Conservation (phyloP, 352 stramenopile genomes). For the Globisporangium iwayamae region DNA sequence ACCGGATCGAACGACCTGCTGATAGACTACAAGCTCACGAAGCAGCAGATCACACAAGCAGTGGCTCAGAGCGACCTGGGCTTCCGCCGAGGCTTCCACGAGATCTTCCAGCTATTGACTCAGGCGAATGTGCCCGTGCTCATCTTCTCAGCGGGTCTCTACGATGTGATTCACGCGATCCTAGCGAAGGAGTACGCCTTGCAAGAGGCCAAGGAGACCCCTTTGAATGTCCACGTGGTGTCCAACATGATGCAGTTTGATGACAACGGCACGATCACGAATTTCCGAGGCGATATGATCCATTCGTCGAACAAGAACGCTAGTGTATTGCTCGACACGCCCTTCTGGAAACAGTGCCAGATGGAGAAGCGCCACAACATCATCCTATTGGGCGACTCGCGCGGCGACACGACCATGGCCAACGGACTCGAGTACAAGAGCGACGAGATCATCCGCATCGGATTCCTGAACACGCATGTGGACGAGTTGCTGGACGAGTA, state of each 20-base stretch:
- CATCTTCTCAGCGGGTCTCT: slow-evolving; percentile 35
- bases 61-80: slow-evolving; percentile 33
- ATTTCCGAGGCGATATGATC: slow-evolving; percentile 44
- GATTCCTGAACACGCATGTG: slow-evolving; percentile 68
- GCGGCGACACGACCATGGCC: slow-evolving; percentile 49
- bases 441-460: slow-evolving; percentile 59
- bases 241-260: slow-evolving; percentile 79
- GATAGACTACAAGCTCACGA: slow-evolving; percentile 37
- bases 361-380: slow-evolving; percentile 71
- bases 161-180: slow-evolving; percentile 71
- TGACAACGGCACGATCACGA: slow-evolving; percentile 31
- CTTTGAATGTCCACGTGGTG: slow-evolving; percentile 60
- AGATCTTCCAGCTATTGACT: slow-evolving; percentile 10
- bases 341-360: slow-evolving; percentile 66
- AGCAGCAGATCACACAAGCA: slow-evolving; percentile 30
- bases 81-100: slow-evolving; percentile 35
- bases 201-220: too few relatives aligned
- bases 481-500: slow-evolving; percentile 64
- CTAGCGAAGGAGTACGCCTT: slow-evolving; percentile 57
- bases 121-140: slow-evolving; percentile 12
- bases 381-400: slow-evolving; percentile 68
- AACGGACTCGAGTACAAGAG: slow-evolving; percentile 40
- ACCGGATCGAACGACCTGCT: slow-evolving; percentile 23
- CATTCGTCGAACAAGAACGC: slow-evolving; percentile 84
- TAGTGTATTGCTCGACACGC: slow-evolving; percentile 48